Evolutionary conservation across 2,329 filamentous ascomycete genomes (phyloP), one percentile per base, ranked within the genome.

Genomic region (Exophiala sideris): DNA sequence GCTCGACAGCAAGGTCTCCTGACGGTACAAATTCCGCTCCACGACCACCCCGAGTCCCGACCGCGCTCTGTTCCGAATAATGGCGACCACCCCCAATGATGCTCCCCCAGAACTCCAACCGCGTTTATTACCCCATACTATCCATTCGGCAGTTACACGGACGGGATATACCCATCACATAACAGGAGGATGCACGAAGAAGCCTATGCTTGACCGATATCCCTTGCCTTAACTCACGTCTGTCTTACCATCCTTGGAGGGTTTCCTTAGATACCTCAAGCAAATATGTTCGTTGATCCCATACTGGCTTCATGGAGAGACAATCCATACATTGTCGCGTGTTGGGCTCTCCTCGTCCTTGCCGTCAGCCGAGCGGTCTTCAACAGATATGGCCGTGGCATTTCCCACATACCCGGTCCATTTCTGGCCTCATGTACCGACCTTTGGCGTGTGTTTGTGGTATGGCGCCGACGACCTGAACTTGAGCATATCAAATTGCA

Each of bases 331-430:
- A 24, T 35, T 40, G 46, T 35, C 10, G n/a, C 35, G 8, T n/a
- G 34, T 24, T 46, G 36, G 44, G 11, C 46, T 12, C 16, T 40
- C 14, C 41, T 33, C 24, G 7, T 35, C n/a, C 12, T 50, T 32
- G 29, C 41, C 34, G 29, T 33, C 14, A 21, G 45, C 16, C 40
- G 35, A 1, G 18, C 39, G 7, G n/a, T 45, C 14, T 24, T 46
- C 39, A 59, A 56, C 36, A 53, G 42, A 42, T 59, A 59, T 50
- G 47, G 46, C 20, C 32, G 39, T 18, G 50, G 57, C n/a, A 40
- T 59, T 48, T 51, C 33, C 11, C 47, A 50, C 21, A 59, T 70
- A 14, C 66, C 67, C 3, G 68, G 68, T 3, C 68, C 67, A 3
- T 52, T 63, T 12, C 50, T 62, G 10, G 64, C 65, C 1, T 47